Conservation (phyloP, 2,329 filamentous ascomycete species). For the Aspergillus sp. region DNA sequence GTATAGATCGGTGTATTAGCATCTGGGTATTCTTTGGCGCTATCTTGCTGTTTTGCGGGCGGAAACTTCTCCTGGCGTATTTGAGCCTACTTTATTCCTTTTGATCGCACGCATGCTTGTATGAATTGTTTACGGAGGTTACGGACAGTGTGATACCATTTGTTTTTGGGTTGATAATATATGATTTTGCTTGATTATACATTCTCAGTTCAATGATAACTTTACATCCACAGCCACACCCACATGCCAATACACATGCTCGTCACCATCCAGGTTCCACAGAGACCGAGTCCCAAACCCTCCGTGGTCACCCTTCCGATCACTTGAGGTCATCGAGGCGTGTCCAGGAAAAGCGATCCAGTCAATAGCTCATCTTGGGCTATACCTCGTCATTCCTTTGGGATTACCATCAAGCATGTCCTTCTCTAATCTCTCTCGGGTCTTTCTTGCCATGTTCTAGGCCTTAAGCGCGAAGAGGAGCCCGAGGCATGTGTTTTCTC, state of each 20-base stretch:
- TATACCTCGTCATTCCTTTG: not conserved
- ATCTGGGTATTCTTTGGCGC: slow-evolving; percentile 1
- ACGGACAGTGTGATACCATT: slow-evolving; percentile 11
- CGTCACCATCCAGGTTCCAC: not conserved
- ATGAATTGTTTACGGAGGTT: slow-evolving; percentile 1
- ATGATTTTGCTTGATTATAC: not conserved
- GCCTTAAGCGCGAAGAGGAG: not conserved
- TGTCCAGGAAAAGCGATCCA: not conserved
- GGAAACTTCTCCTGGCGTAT: not conserved
- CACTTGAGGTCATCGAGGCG: too few species aligned
- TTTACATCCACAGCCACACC: not conserved
- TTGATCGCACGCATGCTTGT: not conserved
- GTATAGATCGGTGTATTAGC: not conserved
- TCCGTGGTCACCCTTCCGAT: not conserved
- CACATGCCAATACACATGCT: not conserved
- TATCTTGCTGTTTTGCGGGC: not conserved
- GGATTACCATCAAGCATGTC: not conserved
- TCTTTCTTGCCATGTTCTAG: not conserved
- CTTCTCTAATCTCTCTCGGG: not conserved
- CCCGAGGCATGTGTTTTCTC: not conserved
- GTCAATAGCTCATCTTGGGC: not conserved
- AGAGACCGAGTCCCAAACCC: not conserved
- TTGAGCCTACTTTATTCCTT: not conserved
- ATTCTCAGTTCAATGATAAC: not conserved
- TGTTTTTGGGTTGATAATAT: slow-evolving; percentile 1